A percentile compares a stretch with the other conserved stretches of the same genome.
Conservation (phyloP, 495 filamentous ascomycete genomes). For the Aspergillus cavernicola region DNA sequence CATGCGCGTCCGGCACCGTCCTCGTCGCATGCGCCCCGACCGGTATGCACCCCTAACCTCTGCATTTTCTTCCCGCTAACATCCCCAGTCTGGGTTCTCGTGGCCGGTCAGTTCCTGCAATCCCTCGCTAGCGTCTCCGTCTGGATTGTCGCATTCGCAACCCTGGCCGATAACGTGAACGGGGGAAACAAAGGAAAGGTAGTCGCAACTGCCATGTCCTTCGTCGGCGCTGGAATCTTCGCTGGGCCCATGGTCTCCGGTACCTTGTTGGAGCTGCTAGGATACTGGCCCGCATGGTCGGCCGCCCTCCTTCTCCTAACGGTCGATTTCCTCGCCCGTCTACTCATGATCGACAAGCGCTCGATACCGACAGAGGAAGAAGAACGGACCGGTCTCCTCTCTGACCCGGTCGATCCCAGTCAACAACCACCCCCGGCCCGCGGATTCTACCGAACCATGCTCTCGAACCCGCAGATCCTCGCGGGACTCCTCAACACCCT, state of each 20-base stretch:
- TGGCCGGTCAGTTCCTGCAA: slow-evolving; percentile 5
- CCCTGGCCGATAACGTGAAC: slow-evolving; percentile 18
- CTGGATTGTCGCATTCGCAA: slow-evolving; percentile 28
- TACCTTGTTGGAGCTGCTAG: slow-evolving; percentile 15
- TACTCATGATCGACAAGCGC: slow-evolving; percentile 24
- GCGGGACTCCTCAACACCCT: slow-evolving; percentile 7
- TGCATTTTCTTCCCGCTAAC: neutral
- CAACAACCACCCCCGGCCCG: neutral
- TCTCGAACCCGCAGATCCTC: slow-evolving; percentile 12
- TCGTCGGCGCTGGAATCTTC: slow-evolving; percentile 20
- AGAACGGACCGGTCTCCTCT: neutral
- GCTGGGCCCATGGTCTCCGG: slow-evolving; percentile 26
- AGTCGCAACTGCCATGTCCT: slow-evolving; percentile 16
- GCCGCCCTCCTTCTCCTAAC: slow-evolving; percentile 18
- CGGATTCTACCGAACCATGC: slow-evolving; percentile 17
- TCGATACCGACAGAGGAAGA: neutral
- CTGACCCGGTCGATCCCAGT: neutral
- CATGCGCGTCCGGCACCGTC: slow-evolving; percentile 19
- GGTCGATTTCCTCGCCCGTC: slow-evolving; percentile 19
- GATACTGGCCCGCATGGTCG: slow-evolving; percentile 28
- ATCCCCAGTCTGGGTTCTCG: neutral
- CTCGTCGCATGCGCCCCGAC: slow-evolving; percentile 16
- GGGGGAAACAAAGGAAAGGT: slow-evolving; percentile 22
- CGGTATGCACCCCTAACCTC: neutral
- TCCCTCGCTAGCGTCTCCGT: slow-evolving; percentile 13